Evolutionary conservation across 2,329 filamentous ascomycete species (phyloP).

Genomic region (Penicillium sp.): DNA sequence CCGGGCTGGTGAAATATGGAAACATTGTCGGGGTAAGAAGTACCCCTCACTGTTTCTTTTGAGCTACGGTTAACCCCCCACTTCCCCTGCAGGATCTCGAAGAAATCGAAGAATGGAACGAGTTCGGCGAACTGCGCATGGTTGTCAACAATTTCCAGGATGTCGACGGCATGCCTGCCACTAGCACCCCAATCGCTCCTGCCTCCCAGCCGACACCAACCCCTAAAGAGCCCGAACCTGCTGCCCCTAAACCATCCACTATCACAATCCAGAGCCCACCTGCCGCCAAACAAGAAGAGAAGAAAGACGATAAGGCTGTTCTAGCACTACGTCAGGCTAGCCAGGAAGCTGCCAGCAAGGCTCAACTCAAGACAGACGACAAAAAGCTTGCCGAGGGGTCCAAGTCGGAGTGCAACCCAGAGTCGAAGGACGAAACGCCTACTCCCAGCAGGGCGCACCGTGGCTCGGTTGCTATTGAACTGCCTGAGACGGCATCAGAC

Average conservation of each 20-base stretch:
- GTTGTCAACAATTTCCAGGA: conserved; percentile 59
- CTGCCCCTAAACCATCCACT: conserved; percentile 33
- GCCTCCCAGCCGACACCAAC: conserved; percentile 24
- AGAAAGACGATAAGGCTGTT: conserved; percentile 39
- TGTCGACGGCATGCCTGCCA: conserved; percentile 32
- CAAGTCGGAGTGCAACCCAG: conserved; percentile 17
- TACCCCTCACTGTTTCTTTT: not conserved
- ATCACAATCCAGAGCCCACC: conserved; percentile 44
- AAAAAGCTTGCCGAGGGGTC: conserved; percentile 11
- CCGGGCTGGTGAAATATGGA: conserved; percentile 83
- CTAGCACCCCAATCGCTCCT: conserved; percentile 20
- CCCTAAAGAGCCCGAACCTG: conserved; percentile 21
- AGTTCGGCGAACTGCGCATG: conserved; percentile 91
- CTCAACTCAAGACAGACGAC: conserved; percentile 28
- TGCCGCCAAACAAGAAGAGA: conserved; percentile 29
- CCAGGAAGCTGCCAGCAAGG: conserved; percentile 39
- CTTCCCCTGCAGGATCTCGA: conserved; percentile 68
- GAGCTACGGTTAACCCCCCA: conserved; percentile 1
- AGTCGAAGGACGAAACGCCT: conserved; percentile 14
- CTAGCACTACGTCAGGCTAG: conserved; percentile 46
- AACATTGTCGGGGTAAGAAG: conserved; percentile 75
- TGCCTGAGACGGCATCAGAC: conserved; percentile 22
- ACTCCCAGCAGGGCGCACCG: conserved; percentile 17
- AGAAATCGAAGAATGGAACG: conserved; percentile 98
- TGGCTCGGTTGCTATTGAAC: conserved; percentile 33